Evolutionary conservation across 768 basidiomycete genomes (phyloP).

Genomic region (Leccinum ochraceum): DNA sequence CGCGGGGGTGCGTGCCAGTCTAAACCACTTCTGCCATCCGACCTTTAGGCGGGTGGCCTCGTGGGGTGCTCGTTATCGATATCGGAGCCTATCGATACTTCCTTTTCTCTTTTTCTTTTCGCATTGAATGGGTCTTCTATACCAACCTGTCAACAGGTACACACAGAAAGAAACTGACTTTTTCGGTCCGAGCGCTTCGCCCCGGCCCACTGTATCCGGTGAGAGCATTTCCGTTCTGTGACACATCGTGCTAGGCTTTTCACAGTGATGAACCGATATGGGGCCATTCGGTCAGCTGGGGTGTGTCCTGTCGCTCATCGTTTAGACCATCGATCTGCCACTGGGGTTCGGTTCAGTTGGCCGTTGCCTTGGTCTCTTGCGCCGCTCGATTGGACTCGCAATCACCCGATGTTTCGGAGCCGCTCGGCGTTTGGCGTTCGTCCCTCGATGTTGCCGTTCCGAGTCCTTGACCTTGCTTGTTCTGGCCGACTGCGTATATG

Average conservation of each 20-base stretch:
- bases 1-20: neutral
- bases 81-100: conserved; percentile 20
- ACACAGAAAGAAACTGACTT: neutral
- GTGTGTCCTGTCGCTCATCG: neutral
- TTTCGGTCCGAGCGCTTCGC: neutral
- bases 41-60: conserved; percentile 8
- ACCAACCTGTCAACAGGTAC: neutral
- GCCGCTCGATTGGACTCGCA: neutral
- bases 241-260: neutral
- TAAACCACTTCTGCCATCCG: neutral
- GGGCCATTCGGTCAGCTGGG: neutral
- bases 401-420: conserved; percentile 3
- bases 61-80: conserved; percentile 8
- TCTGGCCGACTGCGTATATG: neutral
- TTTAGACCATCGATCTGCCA: neutral
- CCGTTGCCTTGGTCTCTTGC: conserved; percentile 1
- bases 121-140: conserved; percentile 4
- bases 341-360: neutral
- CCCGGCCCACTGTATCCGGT: neutral
- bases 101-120: neutral
- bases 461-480: neutral
- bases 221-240: neutral
- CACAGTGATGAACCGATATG: conserved; percentile 21
- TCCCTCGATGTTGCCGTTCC: conserved; percentile 7
- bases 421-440: neutral